A percentile compares a stretch with the other conserved stretches of the same genome.
Conservation (phyloP, 2,329 filamentous ascomycete species). For the Aurifilum marmelostoma region DNA sequence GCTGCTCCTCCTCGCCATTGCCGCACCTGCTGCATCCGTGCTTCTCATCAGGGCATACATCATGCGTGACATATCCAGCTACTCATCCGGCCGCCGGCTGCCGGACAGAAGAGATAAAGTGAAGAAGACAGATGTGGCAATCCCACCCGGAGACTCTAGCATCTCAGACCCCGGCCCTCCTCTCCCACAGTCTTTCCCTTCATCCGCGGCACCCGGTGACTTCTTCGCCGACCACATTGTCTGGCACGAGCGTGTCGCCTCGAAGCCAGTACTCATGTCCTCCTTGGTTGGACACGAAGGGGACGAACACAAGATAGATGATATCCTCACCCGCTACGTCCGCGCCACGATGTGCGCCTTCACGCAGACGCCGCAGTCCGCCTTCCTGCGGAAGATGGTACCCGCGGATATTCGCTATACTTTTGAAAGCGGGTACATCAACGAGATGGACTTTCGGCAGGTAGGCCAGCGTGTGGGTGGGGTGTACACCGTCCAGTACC, state of each 20-base stretch:
- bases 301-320: background rate
- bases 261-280: constrained; percentile 6
- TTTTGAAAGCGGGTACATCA: constrained; percentile 12
- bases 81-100: background rate
- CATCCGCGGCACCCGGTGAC: background rate
- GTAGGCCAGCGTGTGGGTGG: constrained; percentile 14
- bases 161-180: background rate
- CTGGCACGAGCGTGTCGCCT: constrained; percentile 16
- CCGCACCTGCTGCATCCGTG: constrained; percentile 5
- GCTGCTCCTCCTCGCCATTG: background rate
- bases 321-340: constrained; percentile 17
- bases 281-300: background rate
- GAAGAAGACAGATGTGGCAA: background rate
- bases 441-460: constrained; percentile 5
- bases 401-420: background rate
- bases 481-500: constrained; percentile 21
- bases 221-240: background rate
- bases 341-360: constrained; percentile 21
- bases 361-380: constrained; percentile 17
- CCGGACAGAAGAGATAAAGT: background rate
- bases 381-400: constrained; percentile 12
- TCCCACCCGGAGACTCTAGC: background rate
- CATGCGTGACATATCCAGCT: constrained; percentile 11
- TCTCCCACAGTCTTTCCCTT: constrained; percentile 13
- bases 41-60: constrained; percentile 7